A percentile compares a stretch with the other conserved stretches of the same genome.
Evolutionary conservation across 768 basidiomycete genomes (phyloP).

Genomic region (Tylopilus subfusipes): DNA sequence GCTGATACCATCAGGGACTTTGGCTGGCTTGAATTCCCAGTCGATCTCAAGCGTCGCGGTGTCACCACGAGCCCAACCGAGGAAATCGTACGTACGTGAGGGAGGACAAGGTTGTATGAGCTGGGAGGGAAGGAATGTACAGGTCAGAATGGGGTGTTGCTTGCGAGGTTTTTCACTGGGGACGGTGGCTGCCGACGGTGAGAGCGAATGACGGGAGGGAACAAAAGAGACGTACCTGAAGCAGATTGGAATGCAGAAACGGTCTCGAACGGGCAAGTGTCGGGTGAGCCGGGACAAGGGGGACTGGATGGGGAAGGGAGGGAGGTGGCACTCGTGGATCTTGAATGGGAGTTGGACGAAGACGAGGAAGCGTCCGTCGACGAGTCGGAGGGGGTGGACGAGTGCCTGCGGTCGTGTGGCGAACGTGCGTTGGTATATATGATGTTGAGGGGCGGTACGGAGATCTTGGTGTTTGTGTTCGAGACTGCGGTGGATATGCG

Average conservation of each 20-base stretch:
- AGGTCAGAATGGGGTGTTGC: slow-evolving; percentile 42
- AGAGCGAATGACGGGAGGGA: background rate
- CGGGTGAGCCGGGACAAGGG: slow-evolving; percentile 7
- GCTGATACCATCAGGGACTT: slow-evolving; percentile 78
- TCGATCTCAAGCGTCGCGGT: slow-evolving; percentile 24
- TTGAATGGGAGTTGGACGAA: slow-evolving; percentile 19
- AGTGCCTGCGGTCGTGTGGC: slow-evolving; percentile 29
- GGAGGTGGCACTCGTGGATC: slow-evolving; percentile 28
- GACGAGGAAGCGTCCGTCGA: slow-evolving; percentile 23
- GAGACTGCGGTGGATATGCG: slow-evolving; percentile 27
- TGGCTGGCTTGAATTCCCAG: slow-evolving; percentile 67
- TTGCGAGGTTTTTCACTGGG: slow-evolving; percentile 8
- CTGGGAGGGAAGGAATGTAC: slow-evolving; percentile 48
- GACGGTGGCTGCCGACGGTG: slow-evolving; percentile 10
- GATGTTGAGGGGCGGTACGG: slow-evolving; percentile 15
- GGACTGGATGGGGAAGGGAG: slow-evolving; percentile 25
- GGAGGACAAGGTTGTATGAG: slow-evolving; percentile 33
- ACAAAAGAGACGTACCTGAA: background rate
- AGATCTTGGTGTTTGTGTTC: slow-evolving; percentile 4
- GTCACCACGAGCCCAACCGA: slow-evolving; percentile 18
- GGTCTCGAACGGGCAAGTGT: slow-evolving; percentile 2
- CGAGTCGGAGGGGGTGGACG: slow-evolving; percentile 29
- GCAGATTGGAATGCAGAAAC: background rate
- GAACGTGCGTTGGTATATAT: background rate
- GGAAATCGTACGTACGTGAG: slow-evolving; percentile 18